These are phyloP conservation scores for Oxytropis ochrocephala DNA, from an alignment of 306 rosid genomes.

Conservation along the genomic window DNA sequence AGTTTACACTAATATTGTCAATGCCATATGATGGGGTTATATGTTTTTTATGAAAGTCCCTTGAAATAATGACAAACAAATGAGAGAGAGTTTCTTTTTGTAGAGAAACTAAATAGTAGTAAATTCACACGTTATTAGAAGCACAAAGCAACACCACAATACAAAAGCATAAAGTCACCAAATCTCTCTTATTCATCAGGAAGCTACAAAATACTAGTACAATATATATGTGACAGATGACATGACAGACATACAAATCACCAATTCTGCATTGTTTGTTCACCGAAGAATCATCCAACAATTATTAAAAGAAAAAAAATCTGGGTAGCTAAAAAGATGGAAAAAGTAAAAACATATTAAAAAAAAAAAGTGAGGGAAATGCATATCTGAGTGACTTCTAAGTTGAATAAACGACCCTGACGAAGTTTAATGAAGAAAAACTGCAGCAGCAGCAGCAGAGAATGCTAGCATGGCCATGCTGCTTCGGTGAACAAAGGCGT, in stretches of 20 bases:
- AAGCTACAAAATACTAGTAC: constrained; percentile 33
- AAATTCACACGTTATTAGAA: too few relatives aligned
- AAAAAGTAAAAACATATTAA: too few relatives aligned
- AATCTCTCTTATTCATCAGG: constrained; percentile 21
- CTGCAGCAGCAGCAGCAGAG: constrained; percentile 28
- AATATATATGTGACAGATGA: background rate
- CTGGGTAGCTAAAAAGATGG: background rate
- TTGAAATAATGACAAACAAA: too few relatives aligned
- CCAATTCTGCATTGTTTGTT: constrained; percentile 6
- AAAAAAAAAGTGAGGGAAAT: background rate
- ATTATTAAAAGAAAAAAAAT: background rate
- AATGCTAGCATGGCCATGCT: constrained; percentile 26
- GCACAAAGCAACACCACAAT: background rate
- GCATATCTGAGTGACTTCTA: constrained; percentile 22
- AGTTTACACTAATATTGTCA: too few relatives aligned
- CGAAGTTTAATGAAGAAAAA: constrained; percentile 19
- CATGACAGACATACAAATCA: background rate
- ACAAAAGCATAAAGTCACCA: background rate
- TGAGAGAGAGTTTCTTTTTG: too few relatives aligned
- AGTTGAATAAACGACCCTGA: background rate
- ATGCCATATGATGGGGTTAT: too few relatives aligned
- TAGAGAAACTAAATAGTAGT: too few relatives aligned
- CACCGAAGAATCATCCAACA: constrained; percentile 28
- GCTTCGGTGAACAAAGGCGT: constrained; percentile 28
- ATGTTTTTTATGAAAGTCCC: too few relatives aligned